Percentiles rank a stretch among this genome's conserved stretches.
These are phyloP conservation scores for Cyclotella distinguenda DNA, from an alignment of 108 stramenopile species.

Conservation along the genomic window DNA sequence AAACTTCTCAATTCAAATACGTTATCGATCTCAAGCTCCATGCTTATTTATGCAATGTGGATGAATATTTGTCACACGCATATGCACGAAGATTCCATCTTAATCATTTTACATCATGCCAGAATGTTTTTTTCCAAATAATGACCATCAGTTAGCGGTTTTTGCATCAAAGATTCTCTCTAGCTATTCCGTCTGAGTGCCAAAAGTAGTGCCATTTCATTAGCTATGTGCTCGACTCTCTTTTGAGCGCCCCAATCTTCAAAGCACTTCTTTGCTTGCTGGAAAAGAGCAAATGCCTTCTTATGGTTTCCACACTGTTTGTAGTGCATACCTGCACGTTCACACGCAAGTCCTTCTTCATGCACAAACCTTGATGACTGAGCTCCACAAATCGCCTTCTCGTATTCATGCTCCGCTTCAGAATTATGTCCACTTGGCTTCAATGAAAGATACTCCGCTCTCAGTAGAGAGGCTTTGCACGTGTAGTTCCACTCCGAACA, in stretches of 20 bases:
- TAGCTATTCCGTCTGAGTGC: no score
- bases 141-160: no score
- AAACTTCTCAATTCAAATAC: no score
- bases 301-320: neutral
- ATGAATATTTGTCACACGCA: no score
- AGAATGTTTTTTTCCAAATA: no score
- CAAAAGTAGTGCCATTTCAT: no score
- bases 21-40: no score
- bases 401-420: neutral
- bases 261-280: neutral
- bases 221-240: constrained; percentile 1
- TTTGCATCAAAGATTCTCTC: no score
- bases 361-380: constrained; percentile 10
- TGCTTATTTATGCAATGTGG: no score
- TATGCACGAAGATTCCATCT: no score
- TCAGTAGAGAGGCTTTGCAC: neutral
- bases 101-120: no score
- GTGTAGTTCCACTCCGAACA: neutral
- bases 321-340: constrained; percentile 20
- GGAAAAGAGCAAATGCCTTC: constrained; percentile 1
- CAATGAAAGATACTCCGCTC: constrained; percentile 6
- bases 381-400: neutral
- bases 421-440: neutral
- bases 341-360: constrained; percentile 20
- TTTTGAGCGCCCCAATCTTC: constrained; percentile 23